These are phyloP conservation scores for Cordyceps tenuipes DNA, from an alignment of 2,329 filamentous ascomycete genomes.

Conservation along the genomic window DNA sequence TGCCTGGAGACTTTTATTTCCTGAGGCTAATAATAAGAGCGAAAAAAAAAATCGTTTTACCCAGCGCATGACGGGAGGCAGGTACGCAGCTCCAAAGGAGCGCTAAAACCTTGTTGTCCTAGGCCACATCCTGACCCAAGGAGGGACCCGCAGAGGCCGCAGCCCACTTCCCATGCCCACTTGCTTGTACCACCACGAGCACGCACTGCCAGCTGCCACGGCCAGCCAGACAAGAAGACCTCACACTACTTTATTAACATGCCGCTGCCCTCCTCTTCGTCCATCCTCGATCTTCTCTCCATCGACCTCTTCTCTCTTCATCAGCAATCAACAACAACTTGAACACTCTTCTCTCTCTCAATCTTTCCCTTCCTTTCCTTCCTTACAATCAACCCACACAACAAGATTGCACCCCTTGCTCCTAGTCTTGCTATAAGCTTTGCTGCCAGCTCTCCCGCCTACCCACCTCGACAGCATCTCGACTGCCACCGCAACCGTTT, in stretches of 20 bases:
- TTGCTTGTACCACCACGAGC: neutral
- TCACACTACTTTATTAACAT: conserved; percentile 7
- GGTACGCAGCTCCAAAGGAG: conserved; percentile 1
- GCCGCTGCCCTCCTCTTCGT: conserved; percentile 10
- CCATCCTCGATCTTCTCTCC: neutral
- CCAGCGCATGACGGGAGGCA: conserved; percentile 9
- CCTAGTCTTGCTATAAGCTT: neutral
- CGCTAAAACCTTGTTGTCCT: conserved; percentile 10
- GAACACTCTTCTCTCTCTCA: neutral
- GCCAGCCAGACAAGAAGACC: neutral
- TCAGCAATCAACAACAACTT: neutral
- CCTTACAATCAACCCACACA: neutral
- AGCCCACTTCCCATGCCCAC: conserved; percentile 9
- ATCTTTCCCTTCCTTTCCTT: neutral
- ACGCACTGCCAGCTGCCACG: neutral
- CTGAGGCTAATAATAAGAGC: no score
- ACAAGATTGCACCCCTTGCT: neutral
- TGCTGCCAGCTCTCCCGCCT: neutral
- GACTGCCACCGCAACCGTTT: conserved; percentile 1
- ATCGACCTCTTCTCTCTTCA: neutral
- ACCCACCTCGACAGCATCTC: neutral
- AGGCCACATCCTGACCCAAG: neutral
- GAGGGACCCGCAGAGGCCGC: neutral
- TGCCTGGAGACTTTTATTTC: neutral
- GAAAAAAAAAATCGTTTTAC: neutral